A percentile compares a stretch with the other conserved stretches of the same genome.
Conservation (phyloP, 148 eudicot species). For the Salicornia ramosissima region DNA sequence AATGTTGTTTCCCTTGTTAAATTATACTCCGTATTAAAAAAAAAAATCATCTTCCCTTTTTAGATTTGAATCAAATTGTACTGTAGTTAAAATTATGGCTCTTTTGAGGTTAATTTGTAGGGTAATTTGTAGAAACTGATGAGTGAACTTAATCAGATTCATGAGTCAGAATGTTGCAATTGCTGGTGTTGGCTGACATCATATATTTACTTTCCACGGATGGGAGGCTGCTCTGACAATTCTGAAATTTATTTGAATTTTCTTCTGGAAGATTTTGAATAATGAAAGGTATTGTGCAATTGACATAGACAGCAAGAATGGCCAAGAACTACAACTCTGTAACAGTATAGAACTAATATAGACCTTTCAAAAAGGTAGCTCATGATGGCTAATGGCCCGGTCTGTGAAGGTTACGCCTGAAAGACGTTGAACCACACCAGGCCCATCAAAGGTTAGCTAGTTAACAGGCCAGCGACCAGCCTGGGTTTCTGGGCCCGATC, state of each 20-base stretch:
- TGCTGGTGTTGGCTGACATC: neutral
- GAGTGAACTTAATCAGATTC: neutral
- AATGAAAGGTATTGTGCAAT: neutral
- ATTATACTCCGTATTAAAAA: too few species aligned
- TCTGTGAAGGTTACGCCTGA: neutral
- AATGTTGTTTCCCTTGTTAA: too few species aligned
- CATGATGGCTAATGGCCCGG: neutral
- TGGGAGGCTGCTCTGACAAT: neutral
- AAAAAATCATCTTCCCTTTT: too few species aligned
- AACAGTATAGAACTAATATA: neutral
- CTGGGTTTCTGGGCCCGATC: too few species aligned
- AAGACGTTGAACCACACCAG: neutral
- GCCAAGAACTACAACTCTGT: too few species aligned
- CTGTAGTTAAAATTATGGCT: too few species aligned
- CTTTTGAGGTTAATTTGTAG: neutral
- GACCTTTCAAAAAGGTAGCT: neutral
- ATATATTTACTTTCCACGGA: neutral
- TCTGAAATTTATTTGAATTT: neutral
- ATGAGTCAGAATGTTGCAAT: neutral
- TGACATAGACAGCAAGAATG: neutral
- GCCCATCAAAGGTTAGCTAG: neutral
- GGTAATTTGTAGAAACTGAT: neutral
- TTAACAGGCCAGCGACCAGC: too few species aligned
- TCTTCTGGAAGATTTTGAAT: neutral
- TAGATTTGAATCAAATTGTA: too few species aligned